phyloP scores from a whole-genome alignment of 2,329 filamentous ascomycete genomes.

The Cryphonectria naterciae region DNA sequence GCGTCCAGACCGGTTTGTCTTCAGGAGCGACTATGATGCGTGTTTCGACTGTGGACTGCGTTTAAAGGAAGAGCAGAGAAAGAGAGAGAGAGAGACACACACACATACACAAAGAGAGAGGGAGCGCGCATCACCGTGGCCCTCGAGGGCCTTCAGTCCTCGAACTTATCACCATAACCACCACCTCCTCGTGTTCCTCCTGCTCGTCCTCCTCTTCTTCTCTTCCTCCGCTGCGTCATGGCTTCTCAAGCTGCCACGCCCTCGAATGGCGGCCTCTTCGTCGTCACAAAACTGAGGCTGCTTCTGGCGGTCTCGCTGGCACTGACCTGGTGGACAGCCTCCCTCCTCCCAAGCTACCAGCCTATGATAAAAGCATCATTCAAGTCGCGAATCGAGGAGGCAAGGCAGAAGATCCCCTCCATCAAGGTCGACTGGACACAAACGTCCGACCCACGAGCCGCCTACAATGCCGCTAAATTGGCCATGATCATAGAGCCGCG shows the following conservation, averaged over 20 bases:
- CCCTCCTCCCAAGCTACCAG: conserved; percentile 48
- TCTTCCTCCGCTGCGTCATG: conserved; percentile 28
- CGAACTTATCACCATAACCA: not conserved
- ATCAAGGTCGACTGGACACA: conserved; percentile 47
- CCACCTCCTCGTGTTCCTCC: not conserved
- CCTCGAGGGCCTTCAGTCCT: not conserved
- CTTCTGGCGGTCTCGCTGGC: conserved; percentile 41
- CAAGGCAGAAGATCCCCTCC: conserved; percentile 44
- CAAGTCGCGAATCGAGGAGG: conserved; percentile 41
- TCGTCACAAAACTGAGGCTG: conserved; percentile 42
- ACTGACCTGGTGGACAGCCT: conserved; percentile 52
- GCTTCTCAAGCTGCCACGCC: conserved; percentile 26
- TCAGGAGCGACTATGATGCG: not conserved
- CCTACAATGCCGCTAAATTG: conserved; percentile 55
- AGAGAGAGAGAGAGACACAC: too few species aligned
- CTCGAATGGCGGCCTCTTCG: conserved; percentile 34
- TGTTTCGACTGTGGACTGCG: not conserved
- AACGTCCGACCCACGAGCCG: conserved; percentile 38
- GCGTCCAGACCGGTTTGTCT: not conserved
- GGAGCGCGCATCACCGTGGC: not conserved
- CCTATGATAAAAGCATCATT: conserved; percentile 44
- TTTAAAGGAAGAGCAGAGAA: conserved; percentile 1
- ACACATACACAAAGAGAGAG: too few species aligned
- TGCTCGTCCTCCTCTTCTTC: not conserved
- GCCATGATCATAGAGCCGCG: conserved; percentile 61